Conservation (phyloP, 352 stramenopile species). For the Phytophthora kernoviae region DNA sequence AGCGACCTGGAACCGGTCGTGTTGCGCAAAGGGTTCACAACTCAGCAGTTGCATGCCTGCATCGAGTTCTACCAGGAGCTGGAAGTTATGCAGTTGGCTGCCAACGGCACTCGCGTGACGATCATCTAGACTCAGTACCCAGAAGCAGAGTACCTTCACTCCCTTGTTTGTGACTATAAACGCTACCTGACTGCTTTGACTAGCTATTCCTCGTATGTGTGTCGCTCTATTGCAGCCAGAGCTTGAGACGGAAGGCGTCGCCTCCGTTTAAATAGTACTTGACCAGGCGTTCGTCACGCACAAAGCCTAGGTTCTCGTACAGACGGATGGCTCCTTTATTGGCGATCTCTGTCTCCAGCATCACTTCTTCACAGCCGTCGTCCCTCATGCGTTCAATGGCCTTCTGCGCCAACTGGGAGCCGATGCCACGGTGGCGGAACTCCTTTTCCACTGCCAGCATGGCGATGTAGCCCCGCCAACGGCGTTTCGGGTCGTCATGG, state of each 20-base stretch:
- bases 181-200: neutral
- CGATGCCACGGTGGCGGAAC: conserved; percentile 90
- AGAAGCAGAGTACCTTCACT: no score
- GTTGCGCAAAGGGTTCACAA: conserved; percentile 96
- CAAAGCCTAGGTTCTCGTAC: conserved; percentile 95
- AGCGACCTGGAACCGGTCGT: conserved; percentile 94
- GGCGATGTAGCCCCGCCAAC: conserved; percentile 93
- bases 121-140: conserved; percentile 58
- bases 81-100: conserved; percentile 85
- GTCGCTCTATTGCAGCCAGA: conserved; percentile 73
- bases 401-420: conserved; percentile 84
- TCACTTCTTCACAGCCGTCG: conserved; percentile 85
- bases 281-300: conserved; percentile 91
- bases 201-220: neutral
- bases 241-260: conserved; percentile 94
- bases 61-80: conserved; percentile 94
- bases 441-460: conserved; percentile 95
- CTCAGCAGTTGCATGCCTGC: conserved; percentile 94
- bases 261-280: conserved; percentile 97
- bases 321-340: conserved; percentile 92
- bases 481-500: conserved; percentile 26
- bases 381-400: conserved; percentile 90
- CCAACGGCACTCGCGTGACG: conserved; percentile 76
- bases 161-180: no score
- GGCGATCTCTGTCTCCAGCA: conserved; percentile 94